Base-by-base conservation (phyloP, 768 basidiomycete species). In the Mycena kentingensis region DNA sequence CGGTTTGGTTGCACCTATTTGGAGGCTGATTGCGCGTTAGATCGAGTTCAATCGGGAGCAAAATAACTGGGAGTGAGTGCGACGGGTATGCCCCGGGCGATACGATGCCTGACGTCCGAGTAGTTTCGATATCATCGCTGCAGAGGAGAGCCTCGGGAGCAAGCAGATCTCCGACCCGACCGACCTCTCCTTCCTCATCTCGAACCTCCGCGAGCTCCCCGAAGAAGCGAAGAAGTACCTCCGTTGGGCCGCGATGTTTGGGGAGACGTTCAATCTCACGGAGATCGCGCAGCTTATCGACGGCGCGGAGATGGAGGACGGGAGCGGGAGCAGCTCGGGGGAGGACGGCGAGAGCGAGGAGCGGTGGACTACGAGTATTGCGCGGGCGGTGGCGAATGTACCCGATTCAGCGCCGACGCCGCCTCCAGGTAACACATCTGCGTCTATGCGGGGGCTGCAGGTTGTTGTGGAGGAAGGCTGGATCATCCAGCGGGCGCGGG, bases 251-350 rank as follows among this genome's bases (percentile, higher is more conserved):
- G 81, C 82, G 7, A 80, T 87, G 63, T 87, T 88, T 57, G 88
- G 87, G 3, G 79, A 85, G 60, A 84, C 82, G 84, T 88, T 88
- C 70, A 87, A 85, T 67, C 80, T 86, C 3, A 84, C 83, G 0
- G 88, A 90, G 63, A 82, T 88, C 27, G 81, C 84, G 4, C 69
- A 82, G 34, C 82, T 88, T 74, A 82, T 88, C 76, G 86, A 90
- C 60, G 83, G 82, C 76, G n/a, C n/a, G n/a, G n/a, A n/a, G n/a
- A n/a, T n/a, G n/a, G 85, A 88, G 65, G 81, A 84, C 54, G 77
- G 79, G 6, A 80, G 72, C 51, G 75, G 72, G 2, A 78, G 77
- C 46, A 77, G 73, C 52, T 75, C 76, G 29, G 74, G 75, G 48
- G 79, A 83, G 34, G 81, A 81, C 36, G n/a, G n/a, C n/a, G 82